Conservation (phyloP, 2,329 filamentous ascomycete species). For the Clonostachys rhizophaga region DNA sequence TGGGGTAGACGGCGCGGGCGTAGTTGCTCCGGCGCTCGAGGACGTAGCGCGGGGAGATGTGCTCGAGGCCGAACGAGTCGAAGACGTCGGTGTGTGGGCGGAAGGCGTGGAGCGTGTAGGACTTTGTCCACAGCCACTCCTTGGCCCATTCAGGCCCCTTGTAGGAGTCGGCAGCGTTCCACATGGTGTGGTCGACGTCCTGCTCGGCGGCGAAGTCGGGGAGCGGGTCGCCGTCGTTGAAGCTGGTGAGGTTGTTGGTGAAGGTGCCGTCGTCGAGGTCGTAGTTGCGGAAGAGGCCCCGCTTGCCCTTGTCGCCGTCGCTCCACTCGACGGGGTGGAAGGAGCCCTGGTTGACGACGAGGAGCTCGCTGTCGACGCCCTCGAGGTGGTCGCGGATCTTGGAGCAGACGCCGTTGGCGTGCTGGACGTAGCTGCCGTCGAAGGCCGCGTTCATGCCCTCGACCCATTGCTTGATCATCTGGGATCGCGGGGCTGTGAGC, state of each 20-base stretch:
- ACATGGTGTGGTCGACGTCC: constrained; percentile 1
- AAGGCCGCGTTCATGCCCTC: constrained; percentile 16
- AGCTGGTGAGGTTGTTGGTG: background rate
- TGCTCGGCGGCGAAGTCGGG: constrained; percentile 2
- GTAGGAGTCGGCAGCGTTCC: constrained; percentile 9
- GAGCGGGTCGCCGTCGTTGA: background rate
- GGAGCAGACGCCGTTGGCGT: constrained; percentile 16
- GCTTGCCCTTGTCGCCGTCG: constrained; percentile 1
- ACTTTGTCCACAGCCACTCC: background rate
- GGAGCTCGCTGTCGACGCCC: constrained; percentile 12
- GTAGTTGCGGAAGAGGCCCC: background rate
- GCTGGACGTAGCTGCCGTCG: constrained; percentile 16
- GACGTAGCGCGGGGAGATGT: constrained; percentile 12
- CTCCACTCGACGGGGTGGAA: constrained; percentile 13
- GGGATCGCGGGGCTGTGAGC: constrained; percentile 9
- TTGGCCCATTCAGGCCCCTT: background rate
- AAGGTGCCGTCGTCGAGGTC: constrained; percentile 7
- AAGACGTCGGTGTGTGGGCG: constrained; percentile 1
- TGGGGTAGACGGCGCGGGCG: constrained; percentile 11
- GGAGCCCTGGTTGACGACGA: constrained; percentile 13
- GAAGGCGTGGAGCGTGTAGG: constrained; percentile 14
- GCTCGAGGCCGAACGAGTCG: constrained; percentile 1
- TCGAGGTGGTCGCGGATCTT: constrained; percentile 31
- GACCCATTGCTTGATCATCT: constrained; percentile 11
- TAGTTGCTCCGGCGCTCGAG: constrained; percentile 14